phyloP scores from a whole-genome alignment of 352 stramenopile species.

The Pythium sp. region DNA sequence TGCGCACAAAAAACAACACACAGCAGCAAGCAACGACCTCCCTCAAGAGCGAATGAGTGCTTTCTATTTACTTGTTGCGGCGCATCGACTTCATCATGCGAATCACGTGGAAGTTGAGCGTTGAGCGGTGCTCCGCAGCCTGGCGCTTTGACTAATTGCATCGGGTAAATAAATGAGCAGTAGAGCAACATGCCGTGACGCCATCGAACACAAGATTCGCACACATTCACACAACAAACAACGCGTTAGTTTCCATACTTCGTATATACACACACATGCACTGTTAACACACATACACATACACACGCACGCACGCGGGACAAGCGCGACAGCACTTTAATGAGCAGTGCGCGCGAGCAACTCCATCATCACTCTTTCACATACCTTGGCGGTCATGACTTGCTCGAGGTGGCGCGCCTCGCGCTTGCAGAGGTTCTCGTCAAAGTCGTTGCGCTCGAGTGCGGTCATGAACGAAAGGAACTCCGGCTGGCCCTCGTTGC shows the following conservation, averaged over 20 bases:
- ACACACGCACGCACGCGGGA: no score
- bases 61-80: slow-evolving; percentile 26
- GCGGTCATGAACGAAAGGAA: slow-evolving; percentile 82
- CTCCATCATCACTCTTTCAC: neutral
- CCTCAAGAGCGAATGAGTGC: neutral
- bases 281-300: neutral
- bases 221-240: slow-evolving; percentile 9
- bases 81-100: slow-evolving; percentile 82
- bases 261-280: neutral
- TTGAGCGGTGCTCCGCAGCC: slow-evolving; percentile 71
- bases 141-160: slow-evolving; percentile 42
- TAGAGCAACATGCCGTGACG: neutral
- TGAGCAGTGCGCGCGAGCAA: neutral
- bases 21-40: neutral
- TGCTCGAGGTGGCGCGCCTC: slow-evolving; percentile 77
- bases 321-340: neutral
- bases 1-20: neutral
- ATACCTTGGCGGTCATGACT: slow-evolving; percentile 72
- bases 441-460: slow-evolving; percentile 81
- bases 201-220: slow-evolving; percentile 1
- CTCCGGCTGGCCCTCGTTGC: slow-evolving; percentile 73
- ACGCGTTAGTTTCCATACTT: neutral
- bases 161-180: neutral
- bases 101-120: slow-evolving; percentile 87
- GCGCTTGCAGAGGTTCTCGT: slow-evolving; percentile 80